A percentile compares a stretch with the other conserved stretches of the same genome.
phyloP scores from a whole-genome alignment of 2,329 filamentous ascomycete species.

The Epichloe glyceriae region DNA sequence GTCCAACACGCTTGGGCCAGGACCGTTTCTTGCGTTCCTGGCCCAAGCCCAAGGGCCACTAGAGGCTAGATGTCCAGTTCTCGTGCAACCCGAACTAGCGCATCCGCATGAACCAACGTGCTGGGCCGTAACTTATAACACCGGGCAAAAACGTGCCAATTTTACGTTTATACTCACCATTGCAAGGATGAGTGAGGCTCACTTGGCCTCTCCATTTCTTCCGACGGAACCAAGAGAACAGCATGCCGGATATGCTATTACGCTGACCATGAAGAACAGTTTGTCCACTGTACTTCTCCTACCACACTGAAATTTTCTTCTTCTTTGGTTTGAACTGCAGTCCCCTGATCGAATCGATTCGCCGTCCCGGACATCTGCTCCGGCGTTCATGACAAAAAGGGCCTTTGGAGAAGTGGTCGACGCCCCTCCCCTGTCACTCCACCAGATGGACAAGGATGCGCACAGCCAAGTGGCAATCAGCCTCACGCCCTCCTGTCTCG shows the following conservation, averaged over 20 bases:
- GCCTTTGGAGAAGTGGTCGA: background rate
- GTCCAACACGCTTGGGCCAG: conserved; percentile 1
- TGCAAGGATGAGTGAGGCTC: background rate
- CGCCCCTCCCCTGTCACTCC: background rate
- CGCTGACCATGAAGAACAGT: too few species aligned
- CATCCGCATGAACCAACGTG: conserved; percentile 5
- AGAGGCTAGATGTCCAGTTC: conserved; percentile 1
- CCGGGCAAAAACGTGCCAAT: conserved; percentile 4
- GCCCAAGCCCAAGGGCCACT: background rate
- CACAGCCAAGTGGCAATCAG: conserved; percentile 4
- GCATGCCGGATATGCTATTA: background rate
- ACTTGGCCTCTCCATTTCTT: background rate
- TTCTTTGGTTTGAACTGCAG: background rate
- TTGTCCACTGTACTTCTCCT: background rate
- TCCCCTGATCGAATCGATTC: background rate
- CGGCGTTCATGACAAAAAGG: background rate
- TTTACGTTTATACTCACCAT: too few species aligned
- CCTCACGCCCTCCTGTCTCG: conserved; percentile 1
- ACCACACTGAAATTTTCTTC: background rate
- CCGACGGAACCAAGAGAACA: background rate
- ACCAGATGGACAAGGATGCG: background rate
- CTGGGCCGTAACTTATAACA: conserved; percentile 3
- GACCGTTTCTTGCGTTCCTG: background rate
- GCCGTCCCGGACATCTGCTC: background rate
- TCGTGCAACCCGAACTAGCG: conserved; percentile 7